Percentiles rank a stretch among this genome's conserved stretches.
phyloP scores from a whole-genome alignment of 2,329 filamentous ascomycete genomes.

The Drechslerella coelobrocha region DNA sequence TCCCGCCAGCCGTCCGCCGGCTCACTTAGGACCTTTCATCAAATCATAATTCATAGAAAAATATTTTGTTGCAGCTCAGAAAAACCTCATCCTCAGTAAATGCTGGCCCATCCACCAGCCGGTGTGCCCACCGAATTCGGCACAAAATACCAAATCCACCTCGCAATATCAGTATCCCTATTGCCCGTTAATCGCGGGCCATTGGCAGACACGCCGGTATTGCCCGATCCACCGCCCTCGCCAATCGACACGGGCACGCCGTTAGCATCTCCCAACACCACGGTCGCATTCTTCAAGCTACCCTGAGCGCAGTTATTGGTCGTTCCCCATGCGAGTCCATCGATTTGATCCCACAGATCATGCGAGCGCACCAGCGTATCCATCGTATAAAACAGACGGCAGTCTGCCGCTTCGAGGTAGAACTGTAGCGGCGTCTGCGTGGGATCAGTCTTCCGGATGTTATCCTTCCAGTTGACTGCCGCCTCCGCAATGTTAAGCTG shows the following conservation, averaged over 20 bases:
- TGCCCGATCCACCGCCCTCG: not conserved
- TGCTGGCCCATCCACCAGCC: not conserved
- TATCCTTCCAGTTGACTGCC: constrained; percentile 46
- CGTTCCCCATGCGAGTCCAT: constrained; percentile 28
- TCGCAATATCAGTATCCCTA: constrained; percentile 25
- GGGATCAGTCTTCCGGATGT: constrained; percentile 30
- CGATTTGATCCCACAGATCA: constrained; percentile 31
- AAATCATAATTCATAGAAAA: not conserved
- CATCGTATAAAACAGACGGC: constrained; percentile 67
- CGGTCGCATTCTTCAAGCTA: constrained; percentile 44
- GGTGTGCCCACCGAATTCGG: constrained; percentile 25
- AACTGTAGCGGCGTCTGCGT: constrained; percentile 64
- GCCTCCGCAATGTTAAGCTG: constrained; percentile 53
- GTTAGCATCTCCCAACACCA: constrained; percentile 33
- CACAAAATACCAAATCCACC: constrained; percentile 38
- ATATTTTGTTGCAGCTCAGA: too few species aligned
- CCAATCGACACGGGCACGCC: constrained; percentile 46
- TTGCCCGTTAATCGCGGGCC: constrained; percentile 41
- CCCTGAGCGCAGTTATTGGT: constrained; percentile 29
- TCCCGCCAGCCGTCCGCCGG: too few species aligned
- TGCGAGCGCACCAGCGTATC: constrained; percentile 56
- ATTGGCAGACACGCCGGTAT: constrained; percentile 31
- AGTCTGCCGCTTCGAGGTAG: constrained; percentile 68
- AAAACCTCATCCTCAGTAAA: too few species aligned
- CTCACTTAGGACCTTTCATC: not conserved